These are phyloP conservation scores for Cicer yamashitae DNA, from an alignment of 306 rosid species.

Conservation along the genomic window DNA sequence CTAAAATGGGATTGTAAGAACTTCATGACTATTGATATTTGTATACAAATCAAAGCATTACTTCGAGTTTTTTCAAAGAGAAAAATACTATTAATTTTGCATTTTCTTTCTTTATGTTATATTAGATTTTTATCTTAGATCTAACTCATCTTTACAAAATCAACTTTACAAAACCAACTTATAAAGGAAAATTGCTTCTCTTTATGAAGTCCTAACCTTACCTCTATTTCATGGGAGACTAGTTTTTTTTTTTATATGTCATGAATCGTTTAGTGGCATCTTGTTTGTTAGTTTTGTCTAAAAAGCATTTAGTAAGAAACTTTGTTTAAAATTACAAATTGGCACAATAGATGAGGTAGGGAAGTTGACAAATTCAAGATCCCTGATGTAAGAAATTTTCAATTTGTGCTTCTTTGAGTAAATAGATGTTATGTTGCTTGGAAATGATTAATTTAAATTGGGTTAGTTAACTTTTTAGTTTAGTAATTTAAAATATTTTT, in stretches of 20 bases:
- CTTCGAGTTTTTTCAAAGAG: too few species aligned
- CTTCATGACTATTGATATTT: conserved; percentile 7
- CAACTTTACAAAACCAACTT: too few species aligned
- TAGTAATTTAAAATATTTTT: too few species aligned
- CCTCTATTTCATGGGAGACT: background rate
- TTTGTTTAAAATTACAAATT: background rate
- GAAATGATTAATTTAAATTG: background rate
- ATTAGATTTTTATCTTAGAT: too few species aligned
- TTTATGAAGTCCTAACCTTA: too few species aligned
- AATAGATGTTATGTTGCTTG: background rate
- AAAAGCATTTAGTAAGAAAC: background rate
- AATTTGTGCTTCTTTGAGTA: background rate
- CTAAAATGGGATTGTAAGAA: background rate
- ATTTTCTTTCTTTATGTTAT: background rate
- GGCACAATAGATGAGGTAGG: background rate
- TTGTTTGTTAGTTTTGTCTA: conserved; percentile 17
- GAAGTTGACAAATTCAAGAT: conserved; percentile 9
- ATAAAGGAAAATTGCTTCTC: too few species aligned
- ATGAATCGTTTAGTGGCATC: background rate
- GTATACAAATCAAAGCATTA: background rate
- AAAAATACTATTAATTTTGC: background rate
- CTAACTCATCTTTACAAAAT: too few species aligned
- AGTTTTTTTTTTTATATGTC: background rate
- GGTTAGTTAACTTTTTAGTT: background rate
- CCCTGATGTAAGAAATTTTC: background rate